Evolutionary conservation across 306 rosid genomes (phyloP).

Genomic region (Cicer chorassanicum): DNA sequence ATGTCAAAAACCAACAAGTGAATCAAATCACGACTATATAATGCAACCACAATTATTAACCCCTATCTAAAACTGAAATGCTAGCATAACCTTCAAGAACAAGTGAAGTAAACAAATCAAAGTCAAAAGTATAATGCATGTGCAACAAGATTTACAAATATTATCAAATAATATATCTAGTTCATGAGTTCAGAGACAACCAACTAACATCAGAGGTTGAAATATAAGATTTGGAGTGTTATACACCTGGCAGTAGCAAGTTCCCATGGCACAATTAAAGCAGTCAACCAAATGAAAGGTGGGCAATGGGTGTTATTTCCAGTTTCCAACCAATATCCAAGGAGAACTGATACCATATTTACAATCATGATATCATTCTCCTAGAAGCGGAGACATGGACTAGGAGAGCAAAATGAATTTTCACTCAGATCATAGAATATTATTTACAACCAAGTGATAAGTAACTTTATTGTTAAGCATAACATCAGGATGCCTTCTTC

Average conservation of each 20-base stretch:
- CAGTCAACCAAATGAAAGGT: background rate
- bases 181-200: background rate
- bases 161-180: background rate
- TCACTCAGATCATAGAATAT: too few species aligned
- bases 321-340: slow-evolving; percentile 9
- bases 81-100: slow-evolving; percentile 5
- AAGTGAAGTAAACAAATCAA: background rate
- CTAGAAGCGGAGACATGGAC: background rate
- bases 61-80: background rate
- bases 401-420: background rate
- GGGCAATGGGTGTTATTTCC: background rate
- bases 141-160: background rate
- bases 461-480: too few species aligned
- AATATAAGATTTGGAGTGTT: background rate
- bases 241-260: background rate
- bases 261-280: background rate
- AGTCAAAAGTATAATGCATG: background rate
- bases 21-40: background rate
- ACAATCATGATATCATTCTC: slow-evolving; percentile 9
- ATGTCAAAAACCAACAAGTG: background rate
- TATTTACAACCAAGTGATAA: too few species aligned
- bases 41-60: background rate
- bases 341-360: background rate
- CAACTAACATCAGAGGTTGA: slow-evolving; percentile 23
- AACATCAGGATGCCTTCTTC: too few species aligned